Evolutionary conservation across 1,139 yeast genomes (phyloP).

Genomic region (Suhomyces chickasaworum): DNA sequence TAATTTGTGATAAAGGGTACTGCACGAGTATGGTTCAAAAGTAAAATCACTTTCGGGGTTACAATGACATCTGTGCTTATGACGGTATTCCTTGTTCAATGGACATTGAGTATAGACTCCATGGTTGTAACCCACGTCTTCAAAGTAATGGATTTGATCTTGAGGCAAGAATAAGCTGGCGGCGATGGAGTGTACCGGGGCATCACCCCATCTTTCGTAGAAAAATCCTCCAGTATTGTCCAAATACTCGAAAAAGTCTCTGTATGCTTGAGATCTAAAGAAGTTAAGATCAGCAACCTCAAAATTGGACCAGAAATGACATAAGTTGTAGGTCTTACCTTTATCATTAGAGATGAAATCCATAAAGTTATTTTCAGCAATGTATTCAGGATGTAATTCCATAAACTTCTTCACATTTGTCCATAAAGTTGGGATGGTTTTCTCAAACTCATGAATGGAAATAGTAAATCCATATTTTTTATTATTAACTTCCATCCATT

Average conservation of each 20-base stretch:
- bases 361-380: slow-evolving; percentile 50
- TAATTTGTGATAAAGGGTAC: slow-evolving; percentile 50
- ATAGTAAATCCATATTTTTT: slow-evolving; percentile 69
- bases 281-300: slow-evolving; percentile 80
- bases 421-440: slow-evolving; percentile 65
- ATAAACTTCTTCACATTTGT: slow-evolving; percentile 53
- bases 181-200: slow-evolving; percentile 87
- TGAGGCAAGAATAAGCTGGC: slow-evolving; percentile 70
- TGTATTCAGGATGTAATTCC: slow-evolving; percentile 42
- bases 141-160: slow-evolving; percentile 73
- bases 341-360: slow-evolving; percentile 59
- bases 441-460: slow-evolving; percentile 59
- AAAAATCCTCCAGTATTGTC: slow-evolving; percentile 85
- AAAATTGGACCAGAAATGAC: slow-evolving; percentile 95
- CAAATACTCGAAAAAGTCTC: slow-evolving; percentile 66
- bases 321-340: slow-evolving; percentile 70
- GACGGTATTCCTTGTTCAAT: slow-evolving; percentile 45
- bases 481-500: slow-evolving; percentile 58
- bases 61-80: slow-evolving; percentile 51
- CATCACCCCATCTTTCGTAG: slow-evolving; percentile 97
- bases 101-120: slow-evolving; percentile 64
- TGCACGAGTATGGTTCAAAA: slow-evolving; percentile 57
- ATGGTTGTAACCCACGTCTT: slow-evolving; percentile 82
- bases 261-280: slow-evolving; percentile 70
- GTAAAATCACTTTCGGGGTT: slow-evolving; percentile 54